Base-by-base conservation (phyloP, 441 rosid genomes). In the Euphorbia schlechtendalii region DNA sequence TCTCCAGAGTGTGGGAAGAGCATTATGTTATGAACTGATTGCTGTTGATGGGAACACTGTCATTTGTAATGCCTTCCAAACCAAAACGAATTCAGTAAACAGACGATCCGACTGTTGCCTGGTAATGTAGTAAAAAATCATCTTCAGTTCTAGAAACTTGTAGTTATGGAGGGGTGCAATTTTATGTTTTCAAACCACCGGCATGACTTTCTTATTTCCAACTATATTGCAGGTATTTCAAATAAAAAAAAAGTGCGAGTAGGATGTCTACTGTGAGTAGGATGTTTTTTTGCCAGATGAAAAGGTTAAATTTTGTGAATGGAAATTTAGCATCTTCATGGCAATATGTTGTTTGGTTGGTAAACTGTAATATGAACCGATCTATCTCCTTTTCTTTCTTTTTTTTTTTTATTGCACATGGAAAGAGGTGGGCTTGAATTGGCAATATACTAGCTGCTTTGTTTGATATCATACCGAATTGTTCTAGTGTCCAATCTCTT, bases 11-110 rank as follows among this genome's bases (percentile, higher is more conserved):
- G 97, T 83, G 68, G 97, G 96, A 66, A 84, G 96, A 73, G 85
- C 90, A 64, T 79, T 90, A 78, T 90, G 97, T 71, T 89, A 94
- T 45, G 96, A 90, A 73, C 79, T 89, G 69, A 94, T 89, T 79
- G 96, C 85, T 13, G 96, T 90, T 40, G 99, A 94, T 76, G 93
- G 92, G 55, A 94, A 88, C 89, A 90, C 99, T n/a, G 99, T 83
- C 68, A 87, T 94, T 69, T 94, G 97, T 97, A 90, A 22, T 88
- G 96, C 79, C 81, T 86, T 14, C 80, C 88, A 25, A 86, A 82
- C 81, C 86, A 83, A 77, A 90, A 87, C 63, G 99, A 90, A 72
- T 90, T 84, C 70, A 95, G 92, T 57, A 81, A 70, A 86, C 96
- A 10, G 87, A 78, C 66, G 87, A 89, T 51, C 85, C 96, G 61